These are phyloP conservation scores for Sporothrix humicola DNA, from an alignment of 2,329 filamentous ascomycete species.

Conservation along the genomic window DNA sequence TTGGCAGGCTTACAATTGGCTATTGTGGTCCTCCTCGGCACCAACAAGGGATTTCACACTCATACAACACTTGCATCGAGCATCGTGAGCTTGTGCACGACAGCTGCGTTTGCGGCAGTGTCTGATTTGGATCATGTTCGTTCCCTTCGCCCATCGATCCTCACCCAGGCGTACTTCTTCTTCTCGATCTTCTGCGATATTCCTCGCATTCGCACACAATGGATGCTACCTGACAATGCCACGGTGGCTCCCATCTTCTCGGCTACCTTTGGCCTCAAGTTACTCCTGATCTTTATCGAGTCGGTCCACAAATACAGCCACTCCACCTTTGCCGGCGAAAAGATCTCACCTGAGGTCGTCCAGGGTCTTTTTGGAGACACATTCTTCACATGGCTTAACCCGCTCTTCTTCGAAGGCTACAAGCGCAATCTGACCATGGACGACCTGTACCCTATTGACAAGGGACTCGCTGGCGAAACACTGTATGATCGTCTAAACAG, in stretches of 20 bases:
- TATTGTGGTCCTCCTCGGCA: slow-evolving; percentile 30
- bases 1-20: slow-evolving; percentile 31
- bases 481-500: slow-evolving; percentile 29
- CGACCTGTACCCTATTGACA: slow-evolving; percentile 33
- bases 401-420: slow-evolving; percentile 58
- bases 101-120: slow-evolving; percentile 45
- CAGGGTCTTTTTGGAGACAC: slow-evolving; percentile 53
- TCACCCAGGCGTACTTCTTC: slow-evolving; percentile 54
- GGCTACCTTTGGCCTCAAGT: slow-evolving; percentile 49
- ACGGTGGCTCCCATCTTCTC: slow-evolving; percentile 52
- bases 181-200: slow-evolving; percentile 53
- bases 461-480: slow-evolving; percentile 28
- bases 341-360: slow-evolving; percentile 51
- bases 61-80: slow-evolving; percentile 36
- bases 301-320: slow-evolving; percentile 50
- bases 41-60: slow-evolving; percentile 29
- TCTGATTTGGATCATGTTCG: slow-evolving; percentile 56
- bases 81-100: slow-evolving; percentile 36
- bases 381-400: slow-evolving; percentile 61
- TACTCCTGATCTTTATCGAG: slow-evolving; percentile 53
- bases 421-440: slow-evolving; percentile 49
- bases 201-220: slow-evolving; percentile 52
- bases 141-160: slow-evolving; percentile 53
- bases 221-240: slow-evolving; percentile 46
- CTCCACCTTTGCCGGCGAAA: slow-evolving; percentile 50